phyloP scores from a whole-genome alignment of 2,329 filamentous ascomycete genomes.

The Fusarium sp. region DNA sequence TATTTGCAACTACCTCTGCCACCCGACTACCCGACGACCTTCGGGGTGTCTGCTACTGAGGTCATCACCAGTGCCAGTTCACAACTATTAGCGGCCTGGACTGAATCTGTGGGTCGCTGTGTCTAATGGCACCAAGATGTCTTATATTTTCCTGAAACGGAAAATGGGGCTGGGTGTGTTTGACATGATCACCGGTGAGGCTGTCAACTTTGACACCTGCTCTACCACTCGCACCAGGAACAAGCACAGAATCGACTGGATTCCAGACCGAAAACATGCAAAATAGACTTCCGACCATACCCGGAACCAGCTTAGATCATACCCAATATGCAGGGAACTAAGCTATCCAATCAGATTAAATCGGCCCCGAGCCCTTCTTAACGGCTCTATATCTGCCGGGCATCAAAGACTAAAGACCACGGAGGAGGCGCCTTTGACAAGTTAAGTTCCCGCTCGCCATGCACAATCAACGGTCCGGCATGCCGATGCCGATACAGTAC shows the following conservation, averaged over 20 bases:
- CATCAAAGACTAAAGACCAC: conserved; percentile 31
- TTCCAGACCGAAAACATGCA: conserved; percentile 27
- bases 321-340: conserved; percentile 45
- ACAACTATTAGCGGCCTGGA: background rate
- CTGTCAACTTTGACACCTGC: conserved; percentile 31
- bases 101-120: conserved; percentile 12
- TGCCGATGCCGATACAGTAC: conserved; percentile 40
- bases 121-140: conserved; percentile 1
- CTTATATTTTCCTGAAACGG: conserved; percentile 16
- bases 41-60: conserved; percentile 26
- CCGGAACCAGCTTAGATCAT: conserved; percentile 39
- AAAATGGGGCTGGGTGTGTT: conserved; percentile 2
- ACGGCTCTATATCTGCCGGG: conserved; percentile 32
- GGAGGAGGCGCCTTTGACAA: conserved; percentile 43
- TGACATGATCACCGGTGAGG: background rate
- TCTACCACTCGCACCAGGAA: conserved; percentile 30
- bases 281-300: conserved; percentile 30
- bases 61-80: conserved; percentile 27
- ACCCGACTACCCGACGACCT: conserved; percentile 32
- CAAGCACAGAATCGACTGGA: conserved; percentile 10
- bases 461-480: conserved; percentile 47
- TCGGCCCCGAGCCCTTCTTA: conserved; percentile 30
- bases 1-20: background rate
- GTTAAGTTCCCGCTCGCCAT: conserved; percentile 44
- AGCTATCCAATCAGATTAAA: conserved; percentile 41